phyloP scores from a whole-genome alignment of 768 basidiomycete species.

The Hypholoma sublateritium region DNA sequence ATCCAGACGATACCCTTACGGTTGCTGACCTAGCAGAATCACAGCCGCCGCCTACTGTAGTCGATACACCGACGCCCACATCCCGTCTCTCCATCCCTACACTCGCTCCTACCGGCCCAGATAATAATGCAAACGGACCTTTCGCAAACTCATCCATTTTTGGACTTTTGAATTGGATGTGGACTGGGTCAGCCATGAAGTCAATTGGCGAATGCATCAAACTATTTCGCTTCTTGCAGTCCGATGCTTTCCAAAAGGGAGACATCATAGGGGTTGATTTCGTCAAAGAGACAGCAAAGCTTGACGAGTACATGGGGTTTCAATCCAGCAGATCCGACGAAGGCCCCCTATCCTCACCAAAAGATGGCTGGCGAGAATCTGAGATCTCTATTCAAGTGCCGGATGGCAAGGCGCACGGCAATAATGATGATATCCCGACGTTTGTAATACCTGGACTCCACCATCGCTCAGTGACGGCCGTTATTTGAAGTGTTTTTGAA shows the following conservation, averaged over 20 bases:
- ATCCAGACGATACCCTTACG: constrained; percentile 9
- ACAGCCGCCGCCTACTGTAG: not conserved
- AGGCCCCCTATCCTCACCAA: constrained; percentile 4
- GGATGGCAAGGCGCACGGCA: too few relatives aligned
- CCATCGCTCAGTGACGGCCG: not conserved
- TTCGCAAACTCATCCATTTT: constrained; percentile 15
- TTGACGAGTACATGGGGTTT: constrained; percentile 9
- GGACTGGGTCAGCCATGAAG: constrained; percentile 19
- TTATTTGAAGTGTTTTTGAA: not conserved
- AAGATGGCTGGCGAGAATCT: constrained; percentile 1
- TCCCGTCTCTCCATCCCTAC: not conserved
- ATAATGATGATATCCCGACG: too few relatives aligned
- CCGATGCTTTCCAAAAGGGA: constrained; percentile 12
- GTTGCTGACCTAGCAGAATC: not conserved
- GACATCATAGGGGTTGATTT: constrained; percentile 12
- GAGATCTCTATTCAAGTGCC: not conserved
- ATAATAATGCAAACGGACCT: not conserved
- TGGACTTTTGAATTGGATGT: constrained; percentile 23
- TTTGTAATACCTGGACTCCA: too few relatives aligned
- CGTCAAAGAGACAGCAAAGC: constrained; percentile 9
- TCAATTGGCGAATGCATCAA: constrained; percentile 7
- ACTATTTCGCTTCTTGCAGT: constrained; percentile 18
- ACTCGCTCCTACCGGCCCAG: not conserved
- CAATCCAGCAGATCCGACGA: constrained; percentile 5
- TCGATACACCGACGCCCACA: not conserved